Evolutionary conservation across 1,284 basidiomycete genomes (phyloP), one percentile per base, ranked within the genome.

Genomic region (Trichosporon sp.): DNA sequence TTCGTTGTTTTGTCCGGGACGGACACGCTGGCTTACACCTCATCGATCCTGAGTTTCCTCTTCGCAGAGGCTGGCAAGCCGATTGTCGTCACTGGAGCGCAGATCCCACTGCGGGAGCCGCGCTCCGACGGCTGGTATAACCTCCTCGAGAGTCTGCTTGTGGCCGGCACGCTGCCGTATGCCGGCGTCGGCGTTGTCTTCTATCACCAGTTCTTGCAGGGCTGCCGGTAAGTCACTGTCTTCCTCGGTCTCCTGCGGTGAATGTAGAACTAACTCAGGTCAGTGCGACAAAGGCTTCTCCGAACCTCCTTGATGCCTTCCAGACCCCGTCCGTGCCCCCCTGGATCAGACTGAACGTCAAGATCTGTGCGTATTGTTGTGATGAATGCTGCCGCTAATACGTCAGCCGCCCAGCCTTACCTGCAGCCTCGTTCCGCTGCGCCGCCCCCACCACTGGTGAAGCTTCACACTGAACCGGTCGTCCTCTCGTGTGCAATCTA

Each of bases 11-110:
- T 79, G 16, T 74, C 72, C 21, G 77, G 77, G 2, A 79, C 77
- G 5, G 77, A 79, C 67, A 79, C 77, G 25, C 69, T 79, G 23
- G 74, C 76, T 10, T 79, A 79, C 70, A 79, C 77, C 6, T 70
- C 76, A 8, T 72, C 71, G 10, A 73, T 79, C 57, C 70, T 79
- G 40, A 73, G 75, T 4, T 79, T 76, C 71, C 70, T 79, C 6
- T 79, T 79, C 59, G 71, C 70, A 13, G 63, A 69, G 56, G 70
- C 74, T 0, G 75, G 75, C n/a, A 79, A 79, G 70, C 77, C 77
- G 11, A 76, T 79, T 37, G 67, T 74, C 3, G 70, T 79, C 19
- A 79, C 77, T 0, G 77, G 77, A 14, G 77, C 77, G 6, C 77
- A 79, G 66, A 77, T 79, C 25, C 77, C 77, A 2, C 69, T 79